A percentile compares a stretch with the other conserved stretches of the same genome.
Evolutionary conservation across 768 basidiomycete species (phyloP).

Genomic region (Paxillus ammoniavirescens): DNA sequence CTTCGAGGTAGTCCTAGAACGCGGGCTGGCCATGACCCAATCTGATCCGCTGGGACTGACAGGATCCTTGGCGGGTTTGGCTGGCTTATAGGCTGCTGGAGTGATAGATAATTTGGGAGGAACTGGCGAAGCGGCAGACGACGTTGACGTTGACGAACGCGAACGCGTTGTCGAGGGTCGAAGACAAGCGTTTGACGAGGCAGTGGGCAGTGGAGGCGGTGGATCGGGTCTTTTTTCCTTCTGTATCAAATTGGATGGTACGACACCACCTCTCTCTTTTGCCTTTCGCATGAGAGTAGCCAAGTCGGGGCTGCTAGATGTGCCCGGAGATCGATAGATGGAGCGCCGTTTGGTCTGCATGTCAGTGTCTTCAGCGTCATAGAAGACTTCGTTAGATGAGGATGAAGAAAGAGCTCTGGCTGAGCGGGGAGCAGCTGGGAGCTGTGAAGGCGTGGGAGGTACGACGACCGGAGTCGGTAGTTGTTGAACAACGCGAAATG

Average conservation of each 20-base stretch:
- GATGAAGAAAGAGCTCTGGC: constrained; percentile 42
- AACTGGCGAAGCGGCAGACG: constrained; percentile 24
- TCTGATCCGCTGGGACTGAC: constrained; percentile 39
- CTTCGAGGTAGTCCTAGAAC: constrained; percentile 39
- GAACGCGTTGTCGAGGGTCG: constrained; percentile 35
- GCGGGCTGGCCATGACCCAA: constrained; percentile 49
- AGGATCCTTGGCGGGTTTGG: constrained; percentile 27
- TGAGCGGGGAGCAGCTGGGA: constrained; percentile 32
- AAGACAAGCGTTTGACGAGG: constrained; percentile 17
- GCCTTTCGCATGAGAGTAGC: constrained; percentile 85
- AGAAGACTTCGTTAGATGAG: constrained; percentile 57
- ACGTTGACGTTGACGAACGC: constrained; percentile 43
- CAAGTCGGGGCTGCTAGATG: constrained; percentile 88
- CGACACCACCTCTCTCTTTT: constrained; percentile 59
- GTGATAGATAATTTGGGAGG: constrained; percentile 38
- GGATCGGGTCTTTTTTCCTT: constrained; percentile 37
- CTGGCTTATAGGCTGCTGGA: constrained; percentile 20
- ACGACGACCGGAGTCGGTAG: constrained; percentile 62
- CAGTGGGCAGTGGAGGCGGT: constrained; percentile 45
- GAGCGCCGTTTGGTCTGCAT: constrained; percentile 76
- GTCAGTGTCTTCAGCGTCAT: constrained; percentile 65
- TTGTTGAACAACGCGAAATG: constrained; percentile 37
- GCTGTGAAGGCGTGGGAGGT: constrained; percentile 66
- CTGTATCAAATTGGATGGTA: constrained; percentile 32
- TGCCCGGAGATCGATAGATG: constrained; percentile 85